A percentile compares a stretch with the other conserved stretches of the same genome.
phyloP scores from a whole-genome alignment of 495 filamentous ascomycete genomes.

The Trichoderma reesei region DNA sequence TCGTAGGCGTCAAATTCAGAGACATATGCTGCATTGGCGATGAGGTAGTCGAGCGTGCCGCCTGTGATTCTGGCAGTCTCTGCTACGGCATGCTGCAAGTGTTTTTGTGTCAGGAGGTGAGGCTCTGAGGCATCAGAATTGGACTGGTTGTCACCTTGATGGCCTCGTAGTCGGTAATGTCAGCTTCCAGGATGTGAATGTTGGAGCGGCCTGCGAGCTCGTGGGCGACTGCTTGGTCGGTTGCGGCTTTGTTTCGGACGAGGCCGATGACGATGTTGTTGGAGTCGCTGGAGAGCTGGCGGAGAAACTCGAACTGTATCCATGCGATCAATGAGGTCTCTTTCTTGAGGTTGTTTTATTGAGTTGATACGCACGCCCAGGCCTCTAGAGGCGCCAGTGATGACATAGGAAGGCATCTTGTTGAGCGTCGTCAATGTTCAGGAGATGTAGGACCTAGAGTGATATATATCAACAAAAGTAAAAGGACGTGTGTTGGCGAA shows the following conservation, averaged over 20 bases:
- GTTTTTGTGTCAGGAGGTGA: too few relatives aligned
- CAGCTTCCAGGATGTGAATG: slow-evolving; percentile 35
- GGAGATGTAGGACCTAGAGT: background rate
- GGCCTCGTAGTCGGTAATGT: slow-evolving; percentile 33
- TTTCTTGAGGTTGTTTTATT: background rate
- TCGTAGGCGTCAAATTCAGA: background rate
- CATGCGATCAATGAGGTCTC: background rate
- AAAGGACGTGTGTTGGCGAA: too few relatives aligned
- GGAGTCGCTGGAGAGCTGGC: slow-evolving; percentile 24
- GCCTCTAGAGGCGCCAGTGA: slow-evolving; percentile 26
- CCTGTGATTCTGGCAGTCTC: slow-evolving; percentile 26
- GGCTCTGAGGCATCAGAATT: too few relatives aligned
- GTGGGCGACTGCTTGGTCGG: slow-evolving; percentile 15
- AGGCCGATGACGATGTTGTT: slow-evolving; percentile 28
- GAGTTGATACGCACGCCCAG: slow-evolving; percentile 17
- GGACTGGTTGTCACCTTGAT: slow-evolving; percentile 15
- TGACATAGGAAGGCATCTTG: slow-evolving; percentile 26
- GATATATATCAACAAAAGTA: background rate
- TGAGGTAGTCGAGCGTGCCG: slow-evolving; percentile 40
- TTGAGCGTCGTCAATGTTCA: background rate
- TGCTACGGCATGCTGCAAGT: slow-evolving; percentile 21
- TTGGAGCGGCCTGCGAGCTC: slow-evolving; percentile 24
- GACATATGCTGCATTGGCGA: slow-evolving; percentile 38
- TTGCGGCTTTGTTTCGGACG: slow-evolving; percentile 24
- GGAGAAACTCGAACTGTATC: slow-evolving; percentile 20